Evolutionary conservation across 257 asterid genomes (phyloP).

Genomic region (Przewalskia tangutica): DNA sequence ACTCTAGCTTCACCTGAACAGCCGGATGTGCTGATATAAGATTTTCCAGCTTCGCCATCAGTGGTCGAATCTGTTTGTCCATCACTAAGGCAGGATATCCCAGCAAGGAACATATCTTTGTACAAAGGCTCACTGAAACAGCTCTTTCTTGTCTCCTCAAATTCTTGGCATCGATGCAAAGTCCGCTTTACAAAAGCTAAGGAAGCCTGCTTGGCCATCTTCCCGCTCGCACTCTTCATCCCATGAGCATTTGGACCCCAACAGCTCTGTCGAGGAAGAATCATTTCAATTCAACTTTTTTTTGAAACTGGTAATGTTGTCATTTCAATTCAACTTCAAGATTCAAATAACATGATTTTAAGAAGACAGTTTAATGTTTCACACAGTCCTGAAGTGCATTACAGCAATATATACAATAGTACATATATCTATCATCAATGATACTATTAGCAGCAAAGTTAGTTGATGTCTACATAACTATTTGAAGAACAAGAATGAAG

Average conservation of each 20-base stretch:
- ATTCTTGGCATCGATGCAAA: conserved; percentile 60
- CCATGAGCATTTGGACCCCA: conserved; percentile 76
- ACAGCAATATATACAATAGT: background rate
- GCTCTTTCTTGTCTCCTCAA: conserved; percentile 60
- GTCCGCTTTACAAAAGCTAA: conserved; percentile 72
- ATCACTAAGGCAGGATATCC: conserved; percentile 40
- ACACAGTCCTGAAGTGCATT: background rate
- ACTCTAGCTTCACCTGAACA: conserved; percentile 51
- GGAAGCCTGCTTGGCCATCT: conserved; percentile 81
- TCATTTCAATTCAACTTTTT: background rate
- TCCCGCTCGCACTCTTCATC: conserved; percentile 74
- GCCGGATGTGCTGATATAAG: conserved; percentile 35
- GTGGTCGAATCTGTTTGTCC: conserved; percentile 36
- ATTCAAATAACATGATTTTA: background rate
- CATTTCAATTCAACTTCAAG: background rate
- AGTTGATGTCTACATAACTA: background rate
- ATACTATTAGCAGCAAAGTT: background rate
- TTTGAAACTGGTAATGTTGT: too few relatives aligned
- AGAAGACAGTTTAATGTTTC: background rate
- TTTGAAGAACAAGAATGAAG: background rate
- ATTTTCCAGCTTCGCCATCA: conserved; percentile 44
- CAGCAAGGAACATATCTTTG: conserved; percentile 63
- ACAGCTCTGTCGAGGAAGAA: conserved; percentile 40
- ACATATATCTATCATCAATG: background rate
- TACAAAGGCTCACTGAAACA: conserved; percentile 65